Evolutionary conservation across 2,329 filamentous ascomycete genomes (phyloP).

Genomic region (Epichloe sibirici): DNA sequence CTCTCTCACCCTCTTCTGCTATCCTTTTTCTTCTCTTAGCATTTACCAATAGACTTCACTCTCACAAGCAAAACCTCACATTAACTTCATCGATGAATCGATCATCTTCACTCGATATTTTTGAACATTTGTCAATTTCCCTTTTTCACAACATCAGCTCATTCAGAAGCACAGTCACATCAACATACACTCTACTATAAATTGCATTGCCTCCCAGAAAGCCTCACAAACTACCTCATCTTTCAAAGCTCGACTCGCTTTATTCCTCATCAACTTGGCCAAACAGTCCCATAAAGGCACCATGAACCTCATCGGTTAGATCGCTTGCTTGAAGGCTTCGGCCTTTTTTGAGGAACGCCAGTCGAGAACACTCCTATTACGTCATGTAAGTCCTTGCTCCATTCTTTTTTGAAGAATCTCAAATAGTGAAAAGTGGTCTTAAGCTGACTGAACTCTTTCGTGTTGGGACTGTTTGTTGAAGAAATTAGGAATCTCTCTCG

Average conservation of each 20-base stretch:
- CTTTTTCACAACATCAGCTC: neutral
- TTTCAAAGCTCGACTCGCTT: slow-evolving; percentile 21
- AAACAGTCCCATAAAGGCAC: slow-evolving; percentile 67
- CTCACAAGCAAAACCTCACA: no score
- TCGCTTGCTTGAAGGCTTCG: slow-evolving; percentile 86
- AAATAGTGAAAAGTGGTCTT: no score
- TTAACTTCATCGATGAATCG: no score
- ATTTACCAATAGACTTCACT: no score
- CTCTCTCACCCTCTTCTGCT: no score
- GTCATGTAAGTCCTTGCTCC: neutral
- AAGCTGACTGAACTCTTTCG: no score
- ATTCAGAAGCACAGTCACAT: no score
- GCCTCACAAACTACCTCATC: neutral
- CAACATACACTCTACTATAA: no score
- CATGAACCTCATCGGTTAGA: slow-evolving; percentile 79
- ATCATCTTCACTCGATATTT: no score
- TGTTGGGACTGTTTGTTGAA: no score
- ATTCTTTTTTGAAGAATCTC: no score
- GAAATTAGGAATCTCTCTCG: neutral
- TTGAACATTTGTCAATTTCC: neutral
- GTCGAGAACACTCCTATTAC: slow-evolving; percentile 60
- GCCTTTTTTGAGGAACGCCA: slow-evolving; percentile 77
- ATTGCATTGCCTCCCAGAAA: neutral
- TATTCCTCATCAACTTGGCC: slow-evolving; percentile 49
- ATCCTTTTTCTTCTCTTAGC: no score